Evolutionary conservation across 108 stramenopile species (phyloP), one percentile per base, ranked within the genome.

Genomic region (Parietichytrium sp.): DNA sequence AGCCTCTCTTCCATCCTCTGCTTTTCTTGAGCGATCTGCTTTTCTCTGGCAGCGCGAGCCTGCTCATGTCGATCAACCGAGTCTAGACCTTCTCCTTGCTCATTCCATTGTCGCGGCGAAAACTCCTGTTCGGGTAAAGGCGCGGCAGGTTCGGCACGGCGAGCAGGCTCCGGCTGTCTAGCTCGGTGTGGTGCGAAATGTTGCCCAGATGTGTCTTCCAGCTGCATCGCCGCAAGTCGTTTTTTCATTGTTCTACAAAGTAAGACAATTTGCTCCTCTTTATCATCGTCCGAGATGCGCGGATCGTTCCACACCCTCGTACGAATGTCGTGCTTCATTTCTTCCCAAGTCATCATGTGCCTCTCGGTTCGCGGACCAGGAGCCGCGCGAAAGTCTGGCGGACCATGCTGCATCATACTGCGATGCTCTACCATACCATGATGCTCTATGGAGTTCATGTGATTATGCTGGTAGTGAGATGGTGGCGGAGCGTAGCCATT

Each of bases 201-300:
- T 12, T 27, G 54, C 26, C 26, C 27, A n/a, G 23, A 25, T 12
- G 36, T 45, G 61, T 25, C 45, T 2, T 15, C 26, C 54, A 26
- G 0, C 52, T 0, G 18, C n/a, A 23, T 15, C 2, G 12, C 52
- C 15, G 1, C 27, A 7, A 29, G 27, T 7, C 61, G 61, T 0
- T 16, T 42, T 10, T 42, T 33, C 29, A 42, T 42, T 2, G 36
- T 36, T 45, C 45, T 16, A n/a, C 36, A n/a, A 42, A 72, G 61
- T 42, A 72, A 45, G 38, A 72, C 61, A 72, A 72, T 72, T n/a
- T 72, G 45, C 61, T 72, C 61, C 20, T 72, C 61, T 42, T 72
- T 72, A 10, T 72, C 16, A 25, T 72, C 61, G 20, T 72, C 61
- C 6, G 61, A 42, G 15, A 72, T 42, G 61, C 45, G 0, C 10